These are phyloP conservation scores for Penicillium manginii DNA, from an alignment of 495 filamentous ascomycete genomes.

Conservation along the genomic window DNA sequence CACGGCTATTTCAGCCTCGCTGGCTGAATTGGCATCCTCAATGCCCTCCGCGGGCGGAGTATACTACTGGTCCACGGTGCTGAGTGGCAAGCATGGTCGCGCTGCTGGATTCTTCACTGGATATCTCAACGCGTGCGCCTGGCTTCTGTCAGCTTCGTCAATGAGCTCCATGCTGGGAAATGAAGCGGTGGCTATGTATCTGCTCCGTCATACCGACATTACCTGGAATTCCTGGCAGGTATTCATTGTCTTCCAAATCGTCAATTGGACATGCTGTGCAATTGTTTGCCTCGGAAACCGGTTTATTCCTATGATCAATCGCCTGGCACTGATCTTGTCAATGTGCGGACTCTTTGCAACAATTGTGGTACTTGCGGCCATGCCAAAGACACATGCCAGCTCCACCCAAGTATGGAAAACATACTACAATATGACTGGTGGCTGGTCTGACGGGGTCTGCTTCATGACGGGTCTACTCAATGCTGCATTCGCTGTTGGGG, in stretches of 20 bases:
- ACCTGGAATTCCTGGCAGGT: constrained; percentile 69
- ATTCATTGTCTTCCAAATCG: constrained; percentile 66
- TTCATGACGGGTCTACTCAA: constrained; percentile 77
- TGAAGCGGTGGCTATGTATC: constrained; percentile 69
- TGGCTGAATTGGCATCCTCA: constrained; percentile 71
- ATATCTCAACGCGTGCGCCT: constrained; percentile 76
- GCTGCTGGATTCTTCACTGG: constrained; percentile 72
- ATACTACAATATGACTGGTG: constrained; percentile 67
- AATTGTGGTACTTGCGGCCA: constrained; percentile 69
- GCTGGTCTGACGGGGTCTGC: constrained; percentile 64
- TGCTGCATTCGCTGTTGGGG: constrained; percentile 76
- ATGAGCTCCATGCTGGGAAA: constrained; percentile 68
- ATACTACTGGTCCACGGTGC: constrained; percentile 79
- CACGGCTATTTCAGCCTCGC: constrained; percentile 46
- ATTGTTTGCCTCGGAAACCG: constrained; percentile 69
- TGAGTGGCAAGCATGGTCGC: constrained; percentile 66
- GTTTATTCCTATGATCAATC: constrained; percentile 63
- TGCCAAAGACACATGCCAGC: constrained; percentile 66
- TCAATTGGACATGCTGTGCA: constrained; percentile 64
- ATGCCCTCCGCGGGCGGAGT: constrained; percentile 80
- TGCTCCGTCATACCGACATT: constrained; percentile 61
- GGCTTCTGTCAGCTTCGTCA: constrained; percentile 68
- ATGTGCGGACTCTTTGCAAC: constrained; percentile 66
- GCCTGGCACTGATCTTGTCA: constrained; percentile 65
- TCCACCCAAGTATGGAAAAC: constrained; percentile 63